Percentiles rank a stretch among this genome's conserved stretches.
phyloP scores from a whole-genome alignment of 768 basidiomycete species.

The Hysterangium stoloniferum region DNA sequence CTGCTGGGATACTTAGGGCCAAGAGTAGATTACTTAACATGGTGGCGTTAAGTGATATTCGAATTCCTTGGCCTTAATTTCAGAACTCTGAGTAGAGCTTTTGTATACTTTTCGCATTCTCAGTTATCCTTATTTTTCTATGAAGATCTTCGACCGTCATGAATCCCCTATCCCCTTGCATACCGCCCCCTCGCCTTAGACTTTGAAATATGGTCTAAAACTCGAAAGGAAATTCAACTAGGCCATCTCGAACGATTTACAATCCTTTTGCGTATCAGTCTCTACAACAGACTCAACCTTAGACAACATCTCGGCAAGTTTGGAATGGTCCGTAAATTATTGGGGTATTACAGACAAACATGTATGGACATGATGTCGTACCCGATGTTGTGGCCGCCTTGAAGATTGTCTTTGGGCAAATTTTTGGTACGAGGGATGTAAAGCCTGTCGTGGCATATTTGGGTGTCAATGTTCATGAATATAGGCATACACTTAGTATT shows the following conservation, averaged over 20 bases:
- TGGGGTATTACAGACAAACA: conserved; percentile 76
- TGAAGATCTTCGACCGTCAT: conserved; percentile 77
- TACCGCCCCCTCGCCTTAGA: conserved; percentile 82
- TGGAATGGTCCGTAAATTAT: conserved; percentile 59
- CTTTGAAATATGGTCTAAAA: conserved; percentile 82
- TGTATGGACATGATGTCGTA: conserved; percentile 54
- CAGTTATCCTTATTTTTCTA: background rate
- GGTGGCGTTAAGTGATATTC: conserved; percentile 75
- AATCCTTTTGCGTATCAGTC: conserved; percentile 63
- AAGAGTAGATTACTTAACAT: conserved; percentile 74
- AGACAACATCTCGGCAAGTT: conserved; percentile 67
- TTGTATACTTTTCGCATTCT: background rate
- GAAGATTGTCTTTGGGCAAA: conserved; percentile 48
- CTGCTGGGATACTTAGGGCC: conserved; percentile 61
- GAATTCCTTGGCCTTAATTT: conserved; percentile 84
- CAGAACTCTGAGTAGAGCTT: conserved; percentile 73
- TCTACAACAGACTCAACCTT: conserved; percentile 70
- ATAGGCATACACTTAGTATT: too few species aligned
- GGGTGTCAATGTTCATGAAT: conserved; percentile 67
- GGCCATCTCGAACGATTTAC: conserved; percentile 77
- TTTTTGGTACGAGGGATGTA: conserved; percentile 71
- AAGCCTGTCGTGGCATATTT: conserved; percentile 84
- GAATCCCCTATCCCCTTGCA: conserved; percentile 71
- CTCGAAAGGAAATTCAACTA: conserved; percentile 63
- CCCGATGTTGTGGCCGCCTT: conserved; percentile 52